Percentiles rank a stretch among this genome's conserved stretches.
phyloP scores from a whole-genome alignment of 345 rosid genomes.

The Lumnitzera littorea region DNA sequence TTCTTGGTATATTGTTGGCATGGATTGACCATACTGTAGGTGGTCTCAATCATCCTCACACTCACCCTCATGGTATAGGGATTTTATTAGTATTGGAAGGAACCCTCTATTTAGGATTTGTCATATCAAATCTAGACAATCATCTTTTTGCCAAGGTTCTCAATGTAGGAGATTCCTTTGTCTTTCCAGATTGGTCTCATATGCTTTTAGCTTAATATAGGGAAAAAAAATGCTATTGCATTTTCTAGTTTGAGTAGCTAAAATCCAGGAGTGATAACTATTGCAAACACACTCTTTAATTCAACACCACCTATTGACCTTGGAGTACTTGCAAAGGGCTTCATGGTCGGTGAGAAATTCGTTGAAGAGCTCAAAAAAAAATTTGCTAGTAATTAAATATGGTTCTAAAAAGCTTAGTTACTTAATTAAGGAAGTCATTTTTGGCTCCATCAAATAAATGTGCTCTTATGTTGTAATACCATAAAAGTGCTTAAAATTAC shows the following conservation, averaged over 20 bases:
- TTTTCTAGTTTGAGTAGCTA: constrained; percentile 15
- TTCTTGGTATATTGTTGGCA: constrained; percentile 13
- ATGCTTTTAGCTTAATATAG: constrained; percentile 16
- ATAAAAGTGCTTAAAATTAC: too few species aligned
- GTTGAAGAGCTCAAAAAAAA: constrained; percentile 4
- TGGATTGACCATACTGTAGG: constrained; percentile 7
- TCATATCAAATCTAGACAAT: constrained; percentile 17
- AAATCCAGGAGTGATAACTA: constrained; percentile 12
- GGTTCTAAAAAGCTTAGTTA: too few species aligned
- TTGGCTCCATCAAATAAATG: too few species aligned
- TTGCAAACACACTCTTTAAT: constrained; percentile 11
- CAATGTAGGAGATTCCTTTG: constrained; percentile 13
- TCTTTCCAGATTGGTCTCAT: constrained; percentile 17
- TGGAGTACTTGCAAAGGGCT: constrained; percentile 12
- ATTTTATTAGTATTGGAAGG: constrained; percentile 11
- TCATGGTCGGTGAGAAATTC: constrained; percentile 15
- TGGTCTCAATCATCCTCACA: constrained; percentile 17
- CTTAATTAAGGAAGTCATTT: too few species aligned
- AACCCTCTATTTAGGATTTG: constrained; percentile 10
- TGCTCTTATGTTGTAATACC: too few species aligned
- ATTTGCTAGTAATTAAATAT: background rate
- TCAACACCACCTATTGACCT: constrained; percentile 8
- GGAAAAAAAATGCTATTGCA: constrained; percentile 11
- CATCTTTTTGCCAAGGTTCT: constrained; percentile 16
- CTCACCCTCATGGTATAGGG: constrained; percentile 15